Conservation (phyloP, 306 rosid genomes). For the Corylus avellana region DNA sequence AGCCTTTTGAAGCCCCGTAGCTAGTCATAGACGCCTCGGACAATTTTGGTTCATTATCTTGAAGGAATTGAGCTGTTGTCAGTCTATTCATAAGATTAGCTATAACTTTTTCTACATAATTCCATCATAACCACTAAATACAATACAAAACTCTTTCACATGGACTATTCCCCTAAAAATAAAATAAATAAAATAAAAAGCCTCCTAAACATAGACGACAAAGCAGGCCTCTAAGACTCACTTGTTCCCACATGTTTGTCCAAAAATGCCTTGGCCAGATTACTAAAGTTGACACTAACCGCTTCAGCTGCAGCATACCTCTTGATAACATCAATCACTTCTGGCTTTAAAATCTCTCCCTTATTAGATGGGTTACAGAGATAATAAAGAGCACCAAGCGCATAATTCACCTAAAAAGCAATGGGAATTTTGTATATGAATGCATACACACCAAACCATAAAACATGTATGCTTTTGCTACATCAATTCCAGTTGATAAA, state of each 20-base stretch:
- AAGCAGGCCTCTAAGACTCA: constrained; percentile 4
- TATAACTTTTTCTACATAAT: too few species aligned
- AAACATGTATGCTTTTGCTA: neutral
- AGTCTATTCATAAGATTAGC: too few species aligned
- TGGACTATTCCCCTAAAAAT: too few species aligned
- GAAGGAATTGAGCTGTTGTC: too few species aligned
- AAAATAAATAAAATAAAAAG: too few species aligned
- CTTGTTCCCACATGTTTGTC: constrained; percentile 52
- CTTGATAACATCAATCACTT: constrained; percentile 70
- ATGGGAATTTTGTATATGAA: neutral
- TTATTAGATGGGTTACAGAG: constrained; percentile 60
- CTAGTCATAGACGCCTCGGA: too few species aligned
- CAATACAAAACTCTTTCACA: too few species aligned
- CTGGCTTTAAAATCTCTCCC: constrained; percentile 78
- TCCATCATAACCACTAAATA: too few species aligned
- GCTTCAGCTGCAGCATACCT: constrained; percentile 78
- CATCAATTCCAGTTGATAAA: neutral
- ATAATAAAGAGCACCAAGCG: constrained; percentile 76
- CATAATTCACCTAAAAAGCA: constrained; percentile 65
- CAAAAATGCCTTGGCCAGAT: constrained; percentile 79
- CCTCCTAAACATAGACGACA: neutral
- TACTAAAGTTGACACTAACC: constrained; percentile 71
- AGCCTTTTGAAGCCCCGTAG: too few species aligned
- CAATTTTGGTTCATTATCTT: too few species aligned
- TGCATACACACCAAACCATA: neutral